phyloP scores from a whole-genome alignment of 768 basidiomycete species.

The Obba rivulosa region DNA sequence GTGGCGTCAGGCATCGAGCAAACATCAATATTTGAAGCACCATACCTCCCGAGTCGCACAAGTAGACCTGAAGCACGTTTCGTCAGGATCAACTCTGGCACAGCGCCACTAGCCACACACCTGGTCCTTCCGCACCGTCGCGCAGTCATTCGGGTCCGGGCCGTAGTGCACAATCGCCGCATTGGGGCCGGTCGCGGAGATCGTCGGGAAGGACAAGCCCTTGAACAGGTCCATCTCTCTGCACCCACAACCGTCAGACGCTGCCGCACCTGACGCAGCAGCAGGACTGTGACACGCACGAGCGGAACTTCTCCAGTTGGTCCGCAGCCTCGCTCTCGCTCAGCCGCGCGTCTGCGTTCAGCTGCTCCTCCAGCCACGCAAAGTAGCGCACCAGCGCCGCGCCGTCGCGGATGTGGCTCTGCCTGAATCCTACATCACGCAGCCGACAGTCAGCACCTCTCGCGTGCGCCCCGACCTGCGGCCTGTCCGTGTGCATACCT shows the following conservation, averaged over 20 bases:
- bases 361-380: slow-evolving; percentile 87
- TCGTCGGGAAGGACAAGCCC: slow-evolving; percentile 88
- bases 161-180: slow-evolving; percentile 91
- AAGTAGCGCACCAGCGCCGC: slow-evolving; percentile 86
- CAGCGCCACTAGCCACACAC: slow-evolving; percentile 28
- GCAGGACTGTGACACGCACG: slow-evolving; percentile 41
- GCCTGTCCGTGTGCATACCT: too few relatives aligned
- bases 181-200: slow-evolving; percentile 90
- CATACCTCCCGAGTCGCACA: slow-evolving; percentile 84
- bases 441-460: background rate
- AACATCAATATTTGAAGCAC: background rate
- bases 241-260: background rate
- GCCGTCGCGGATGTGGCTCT: slow-evolving; percentile 86
- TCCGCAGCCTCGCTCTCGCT: slow-evolving; percentile 80
- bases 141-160: slow-evolving; percentile 70
- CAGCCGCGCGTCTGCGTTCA: slow-evolving; percentile 54
- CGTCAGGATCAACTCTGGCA: background rate
- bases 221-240: slow-evolving; percentile 78
- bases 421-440: slow-evolving; percentile 70
- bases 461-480: too few relatives aligned
- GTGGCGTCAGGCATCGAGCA: background rate
- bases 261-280: background rate
- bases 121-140: slow-evolving; percentile 70
- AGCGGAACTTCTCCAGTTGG: slow-evolving; percentile 73
- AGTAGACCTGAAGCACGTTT: slow-evolving; percentile 43